Base-by-base conservation (phyloP, 495 filamentous ascomycete species). In the Penicillium cinerascens region DNA sequence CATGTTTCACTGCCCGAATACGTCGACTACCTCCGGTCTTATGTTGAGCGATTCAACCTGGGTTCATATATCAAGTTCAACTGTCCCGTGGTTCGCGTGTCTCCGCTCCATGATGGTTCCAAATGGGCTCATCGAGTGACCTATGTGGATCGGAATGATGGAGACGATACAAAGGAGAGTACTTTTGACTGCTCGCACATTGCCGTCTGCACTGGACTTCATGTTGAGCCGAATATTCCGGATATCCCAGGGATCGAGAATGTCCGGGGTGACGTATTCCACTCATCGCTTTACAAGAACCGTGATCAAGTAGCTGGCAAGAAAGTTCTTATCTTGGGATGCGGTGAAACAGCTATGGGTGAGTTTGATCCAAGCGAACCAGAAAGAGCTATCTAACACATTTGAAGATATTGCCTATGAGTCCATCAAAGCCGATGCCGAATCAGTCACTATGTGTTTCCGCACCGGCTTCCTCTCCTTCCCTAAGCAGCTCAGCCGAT, bases 291-390 rank as follows among this genome's bases (percentile, higher is more conserved):
- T 4, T 59, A 59, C 37, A 59, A 59, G 18, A 37, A 37, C 29
- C 48, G 54, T 6, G 44, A 29, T 25, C 50, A 54, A 42, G 51
- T 54, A 16, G 51, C 56, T 44, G 51, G 56, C 7, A 48, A 43
- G 21, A 54, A 47, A 4, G 51, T 59, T 9, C 47, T 59, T 0
- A 39, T 59, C 10, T 25, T 59, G 17, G 56, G 56, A 22, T 55
- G 51, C 33, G 56, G 56, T 15, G 56, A 59, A 46, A 59, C 56
- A n/a, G 56, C 51, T 0, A 59, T 59, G 56, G 56, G 54, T 57
- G 10, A 52, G 54, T 52, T 18, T 1, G n/a, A 4, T 13, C 25
- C 47, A 6, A 13, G 13, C 15, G 9, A 27, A 33, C 40, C 40
- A 13, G 7, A 6, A 3, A 11, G 9, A 25, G 2, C 13, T 13